Evolutionary conservation across 2,329 filamentous ascomycete species (phyloP), one percentile per base, ranked within the genome.

Genomic region (Phyllosticta citriasiana): DNA sequence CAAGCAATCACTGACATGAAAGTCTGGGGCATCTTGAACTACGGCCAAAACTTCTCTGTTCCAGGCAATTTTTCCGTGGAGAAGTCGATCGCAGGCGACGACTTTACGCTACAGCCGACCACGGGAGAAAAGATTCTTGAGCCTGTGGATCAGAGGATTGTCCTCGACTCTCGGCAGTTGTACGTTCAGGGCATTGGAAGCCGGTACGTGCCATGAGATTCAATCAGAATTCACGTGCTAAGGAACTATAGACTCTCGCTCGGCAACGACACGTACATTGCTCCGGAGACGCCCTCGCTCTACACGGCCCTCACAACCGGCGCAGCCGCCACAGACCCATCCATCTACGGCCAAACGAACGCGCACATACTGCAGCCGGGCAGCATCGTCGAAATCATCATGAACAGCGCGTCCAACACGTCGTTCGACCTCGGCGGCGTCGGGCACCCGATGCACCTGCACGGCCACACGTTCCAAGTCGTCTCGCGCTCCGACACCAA

Each of bases 271-370:
- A 86, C 85, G 25, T 91, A 88, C 71, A 78, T 79, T 2, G 59
- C 74, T 0, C 87, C 84, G 55, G 84, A 86, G 68, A 87, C 89
- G 0, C 88, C 88, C 0, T 81, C 84, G 0, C 77, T 91, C 0
- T 90, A 88, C 75, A 88, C 86, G 0, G 87, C 79, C 0, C 76
- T 89, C 16, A 82, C 80, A 0, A 75, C 84, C 1, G 84, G 83
- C 16, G 68, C 76, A 7, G 65, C 80, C 22, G 82, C 84, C 9
- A 78, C 77, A 1, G 79, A 89, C 63, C 77, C 84, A 0, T 65
- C 70, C 1, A 75, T 91, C 4, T 91, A 91, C 69, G 88, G 88
- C 33, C 76, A 79, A 19, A 74, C 27, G 12, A 55, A 68, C 53
- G n/a, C 59, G 53, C 66, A 70, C 59, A 65, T 78, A n/a, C 66